Evolutionary conservation across 176 grass and related monocot genomes (phyloP).

Genomic region (Musa troglodytarum): DNA sequence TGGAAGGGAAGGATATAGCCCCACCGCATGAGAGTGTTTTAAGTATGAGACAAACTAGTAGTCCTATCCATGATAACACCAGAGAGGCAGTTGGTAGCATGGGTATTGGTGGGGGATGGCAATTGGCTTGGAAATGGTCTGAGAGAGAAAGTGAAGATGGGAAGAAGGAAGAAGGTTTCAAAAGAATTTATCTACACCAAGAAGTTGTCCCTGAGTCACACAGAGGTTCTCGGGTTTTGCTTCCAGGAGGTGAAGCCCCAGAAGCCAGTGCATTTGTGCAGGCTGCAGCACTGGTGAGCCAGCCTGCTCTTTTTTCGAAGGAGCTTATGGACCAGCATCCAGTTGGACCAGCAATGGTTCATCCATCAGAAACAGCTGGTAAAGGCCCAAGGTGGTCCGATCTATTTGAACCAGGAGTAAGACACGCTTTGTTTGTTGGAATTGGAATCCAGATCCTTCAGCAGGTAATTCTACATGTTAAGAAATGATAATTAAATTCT

Average conservation of each 20-base stretch:
- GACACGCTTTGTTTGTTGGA: constrained; percentile 60
- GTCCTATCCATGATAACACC: constrained; percentile 34
- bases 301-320: constrained; percentile 65
- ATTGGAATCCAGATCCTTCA: constrained; percentile 79
- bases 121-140: constrained; percentile 81
- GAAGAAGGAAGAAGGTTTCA: constrained; percentile 70
- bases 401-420: constrained; percentile 77
- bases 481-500: neutral
- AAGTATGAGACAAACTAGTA: constrained; percentile 44
- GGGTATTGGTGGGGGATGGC: constrained; percentile 83
- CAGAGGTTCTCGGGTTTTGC: constrained; percentile 56
- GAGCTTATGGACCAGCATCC: constrained; percentile 41
- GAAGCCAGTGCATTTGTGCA: constrained; percentile 55
- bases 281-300: constrained; percentile 75
- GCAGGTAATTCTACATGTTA: constrained; percentile 38
- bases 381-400: constrained; percentile 55
- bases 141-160: constrained; percentile 65
- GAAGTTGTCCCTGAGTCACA: constrained; percentile 52
- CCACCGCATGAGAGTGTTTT: constrained; percentile 38
- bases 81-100: constrained; percentile 68
- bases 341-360: constrained; percentile 52
- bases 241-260: constrained; percentile 47
- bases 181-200: constrained; percentile 82
- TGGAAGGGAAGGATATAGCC: constrained; percentile 58
- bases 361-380: constrained; percentile 47